A percentile compares a stretch with the other conserved stretches of the same genome.
Evolutionary conservation across 2,329 filamentous ascomycete species (phyloP).

Genomic region (Dothideomycetes sp.): DNA sequence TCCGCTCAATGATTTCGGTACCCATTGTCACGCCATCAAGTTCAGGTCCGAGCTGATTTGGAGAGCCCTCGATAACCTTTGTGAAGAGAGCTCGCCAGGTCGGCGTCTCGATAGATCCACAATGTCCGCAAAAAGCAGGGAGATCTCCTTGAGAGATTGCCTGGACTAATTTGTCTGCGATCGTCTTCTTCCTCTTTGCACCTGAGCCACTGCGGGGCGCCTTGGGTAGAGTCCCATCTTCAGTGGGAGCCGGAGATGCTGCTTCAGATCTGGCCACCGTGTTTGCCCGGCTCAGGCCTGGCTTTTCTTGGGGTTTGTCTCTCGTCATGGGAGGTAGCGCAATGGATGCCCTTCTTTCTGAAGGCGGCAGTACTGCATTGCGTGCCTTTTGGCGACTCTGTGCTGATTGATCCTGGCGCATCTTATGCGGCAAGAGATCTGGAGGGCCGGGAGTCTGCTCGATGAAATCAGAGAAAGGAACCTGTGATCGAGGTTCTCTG

Average conservation of each 20-base stretch:
- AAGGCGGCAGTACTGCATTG: constrained; percentile 10
- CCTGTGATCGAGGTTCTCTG: constrained; percentile 5
- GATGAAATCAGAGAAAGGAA: constrained; percentile 16
- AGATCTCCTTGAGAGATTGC: constrained; percentile 68
- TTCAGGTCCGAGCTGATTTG: constrained; percentile 58
- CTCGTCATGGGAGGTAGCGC: constrained; percentile 16
- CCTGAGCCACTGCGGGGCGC: constrained; percentile 32
- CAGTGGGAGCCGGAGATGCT: constrained; percentile 24
- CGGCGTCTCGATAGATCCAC: constrained; percentile 87
- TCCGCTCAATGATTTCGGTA: constrained; percentile 55
- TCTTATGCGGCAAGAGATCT: constrained; percentile 27
- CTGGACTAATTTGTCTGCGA: constrained; percentile 43
- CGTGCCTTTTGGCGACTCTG: constrained; percentile 9
- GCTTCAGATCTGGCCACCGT: constrained; percentile 19
- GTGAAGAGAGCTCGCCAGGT: constrained; percentile 92
- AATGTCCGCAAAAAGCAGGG: constrained; percentile 84
- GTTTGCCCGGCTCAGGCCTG: constrained; percentile 4
- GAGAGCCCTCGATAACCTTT: constrained; percentile 61
- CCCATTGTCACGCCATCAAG: constrained; percentile 64
- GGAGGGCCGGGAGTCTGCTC: constrained; percentile 28
- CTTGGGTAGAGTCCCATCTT: constrained; percentile 10
- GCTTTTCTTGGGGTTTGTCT: constrained; percentile 1
- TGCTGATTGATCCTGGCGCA: constrained; percentile 6
- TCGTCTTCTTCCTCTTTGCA: constrained; percentile 56
- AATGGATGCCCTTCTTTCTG: constrained; percentile 22